Evolutionary conservation across 768 basidiomycete species (phyloP).

Genomic region (Xerocomellus chrysenteron): DNA sequence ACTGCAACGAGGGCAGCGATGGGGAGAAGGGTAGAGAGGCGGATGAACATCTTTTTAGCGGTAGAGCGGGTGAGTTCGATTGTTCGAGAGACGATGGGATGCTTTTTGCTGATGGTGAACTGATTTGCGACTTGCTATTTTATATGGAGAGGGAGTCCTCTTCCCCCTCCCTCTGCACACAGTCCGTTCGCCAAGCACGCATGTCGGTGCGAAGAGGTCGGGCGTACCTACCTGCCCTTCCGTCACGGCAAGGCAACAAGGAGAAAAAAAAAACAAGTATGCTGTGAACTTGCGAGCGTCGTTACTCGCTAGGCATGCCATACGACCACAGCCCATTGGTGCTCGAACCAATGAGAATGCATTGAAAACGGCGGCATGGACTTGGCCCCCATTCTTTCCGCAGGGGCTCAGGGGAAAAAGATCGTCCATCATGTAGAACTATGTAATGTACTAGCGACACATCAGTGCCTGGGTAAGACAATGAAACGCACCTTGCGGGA

Average conservation of each 20-base stretch:
- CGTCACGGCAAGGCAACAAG: background rate
- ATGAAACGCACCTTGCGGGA: too few species aligned
- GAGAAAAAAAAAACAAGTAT: too few species aligned
- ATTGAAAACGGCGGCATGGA: background rate
- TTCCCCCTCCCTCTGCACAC: background rate
- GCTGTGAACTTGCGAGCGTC: background rate
- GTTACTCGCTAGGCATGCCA: background rate
- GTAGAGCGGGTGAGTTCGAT: background rate
- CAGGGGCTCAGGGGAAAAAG: background rate
- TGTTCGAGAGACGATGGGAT: background rate
- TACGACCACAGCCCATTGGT: background rate
- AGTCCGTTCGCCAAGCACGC: background rate
- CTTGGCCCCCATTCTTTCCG: background rate
- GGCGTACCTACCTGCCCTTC: background rate
- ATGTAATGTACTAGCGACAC: too few species aligned
- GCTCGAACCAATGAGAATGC: background rate
- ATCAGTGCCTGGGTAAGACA: background rate
- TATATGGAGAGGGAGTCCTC: constrained; percentile 1
- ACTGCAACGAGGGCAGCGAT: constrained; percentile 10
- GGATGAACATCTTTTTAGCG: constrained; percentile 5
- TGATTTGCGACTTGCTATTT: background rate
- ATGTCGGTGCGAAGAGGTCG: background rate
- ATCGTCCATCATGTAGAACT: background rate
- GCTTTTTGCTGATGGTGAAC: background rate
- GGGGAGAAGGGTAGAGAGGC: constrained; percentile 6